Base-by-base conservation (phyloP, 2,329 filamentous ascomycete species). In the Fusarium luffae region DNA sequence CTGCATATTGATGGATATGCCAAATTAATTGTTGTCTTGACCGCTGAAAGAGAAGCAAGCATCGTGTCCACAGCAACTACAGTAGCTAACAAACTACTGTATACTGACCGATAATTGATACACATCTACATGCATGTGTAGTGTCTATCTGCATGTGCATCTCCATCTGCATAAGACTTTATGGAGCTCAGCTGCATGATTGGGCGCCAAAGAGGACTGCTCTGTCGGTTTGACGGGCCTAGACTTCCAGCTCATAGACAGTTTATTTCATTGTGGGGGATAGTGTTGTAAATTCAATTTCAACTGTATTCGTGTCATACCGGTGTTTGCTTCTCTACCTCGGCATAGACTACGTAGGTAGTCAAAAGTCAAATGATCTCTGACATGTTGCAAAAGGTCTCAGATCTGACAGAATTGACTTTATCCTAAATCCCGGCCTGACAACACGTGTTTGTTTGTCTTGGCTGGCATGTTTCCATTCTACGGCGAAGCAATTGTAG, bases 21-120 rank as follows among this genome's bases (percentile, higher is more conserved):
- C 21, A 19, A 28, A 34, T 25, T n/a, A 59, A 44, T 49, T 40
- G 19, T 27, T 52, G 52, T 73, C 68, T 68, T 73, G 64, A 74
- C 70, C 68, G 71, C 72, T 59, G 32, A 47, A 67, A 60, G 61
- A 69, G 61, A 74, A 72, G 58, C 61, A 67, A 69, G 52, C 46
- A 59, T 44, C 25, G 61, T 56, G 50, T 54, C 52, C 49, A 52
- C 49, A 52, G 49, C 49, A 52, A 52, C 49, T 56, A 28, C 28
- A 28, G 28, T 28, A 23, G 37, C 46, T n/a, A 37, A 19, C 54
- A 5, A 37, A 19, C 54, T 54, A 43, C 54, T 37, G 40, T 19
- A 41, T 23, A 43, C 52, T 58, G 49, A 54, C 54, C 56, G 59
- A 62, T 63, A 50, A 30, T 50, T 32, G 32, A 30, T 52, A 27